phyloP scores from a whole-genome alignment of 176 grass and related monocot species.

The bread wheat (Triticum aestivum) region DNA sequence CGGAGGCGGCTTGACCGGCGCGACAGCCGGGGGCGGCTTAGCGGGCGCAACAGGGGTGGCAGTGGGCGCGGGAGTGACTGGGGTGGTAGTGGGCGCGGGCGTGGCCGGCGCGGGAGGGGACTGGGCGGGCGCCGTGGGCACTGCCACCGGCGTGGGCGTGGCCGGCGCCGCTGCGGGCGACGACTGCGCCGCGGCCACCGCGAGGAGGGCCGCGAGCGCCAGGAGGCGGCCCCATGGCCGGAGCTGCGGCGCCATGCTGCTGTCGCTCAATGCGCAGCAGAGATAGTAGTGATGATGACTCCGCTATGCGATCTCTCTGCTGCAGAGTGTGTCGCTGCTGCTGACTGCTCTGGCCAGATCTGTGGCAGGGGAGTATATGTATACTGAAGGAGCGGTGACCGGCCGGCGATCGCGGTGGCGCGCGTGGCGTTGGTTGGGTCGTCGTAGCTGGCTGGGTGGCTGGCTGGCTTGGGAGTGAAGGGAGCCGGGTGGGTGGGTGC shows the following conservation, averaged over 20 bases:
- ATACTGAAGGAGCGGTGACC: not conserved
- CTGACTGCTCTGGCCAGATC: not conserved
- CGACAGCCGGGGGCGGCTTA: not conserved
- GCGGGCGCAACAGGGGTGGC: not conserved
- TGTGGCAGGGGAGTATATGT: not conserved
- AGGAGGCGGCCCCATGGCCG: conserved; percentile 6
- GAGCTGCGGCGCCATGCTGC: conserved; percentile 10
- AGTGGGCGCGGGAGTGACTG: not conserved
- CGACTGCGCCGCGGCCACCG: conserved; percentile 27
- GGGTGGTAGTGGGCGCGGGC: conserved; percentile 7
- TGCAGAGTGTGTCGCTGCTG: too few species aligned
- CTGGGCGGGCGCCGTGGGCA: not conserved
- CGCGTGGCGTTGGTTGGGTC: conserved; percentile 6
- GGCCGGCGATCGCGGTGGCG: not conserved
- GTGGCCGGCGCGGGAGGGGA: conserved; percentile 15
- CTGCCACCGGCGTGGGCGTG: not conserved
- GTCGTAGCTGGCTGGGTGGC: not conserved
- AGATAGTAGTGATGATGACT: too few species aligned
- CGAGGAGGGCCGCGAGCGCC: conserved; percentile 9
- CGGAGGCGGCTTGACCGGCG: conserved; percentile 7
- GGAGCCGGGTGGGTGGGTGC: conserved; percentile 44
- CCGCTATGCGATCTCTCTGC: not conserved
- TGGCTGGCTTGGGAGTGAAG: conserved; percentile 46
- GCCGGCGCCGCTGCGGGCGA: conserved; percentile 22
- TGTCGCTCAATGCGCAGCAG: not conserved